phyloP scores from a whole-genome alignment of 306 rosid genomes.

The Acmispon strigosus region DNA sequence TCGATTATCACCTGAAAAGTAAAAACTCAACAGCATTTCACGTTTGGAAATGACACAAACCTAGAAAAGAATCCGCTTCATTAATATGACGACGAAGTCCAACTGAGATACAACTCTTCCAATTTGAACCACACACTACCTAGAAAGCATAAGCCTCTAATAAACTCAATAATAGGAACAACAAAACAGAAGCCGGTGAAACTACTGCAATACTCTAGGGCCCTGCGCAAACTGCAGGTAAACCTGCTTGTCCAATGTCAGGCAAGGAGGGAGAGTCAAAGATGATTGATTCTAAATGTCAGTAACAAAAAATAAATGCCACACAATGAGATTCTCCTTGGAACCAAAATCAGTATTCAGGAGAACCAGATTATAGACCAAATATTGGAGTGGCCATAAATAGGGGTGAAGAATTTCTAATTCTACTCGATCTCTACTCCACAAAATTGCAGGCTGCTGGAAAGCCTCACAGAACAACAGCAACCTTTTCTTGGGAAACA shows the following conservation, averaged over 20 bases:
- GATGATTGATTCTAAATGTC: conserved; percentile 42
- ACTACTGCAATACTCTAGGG: conserved; percentile 32
- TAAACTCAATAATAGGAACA: conserved; percentile 32
- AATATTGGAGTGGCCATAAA: conserved; percentile 26
- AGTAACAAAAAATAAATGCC: conserved; percentile 46
- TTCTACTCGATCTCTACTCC: conserved; percentile 51
- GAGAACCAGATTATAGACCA: conserved; percentile 39
- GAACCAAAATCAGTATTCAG: conserved; percentile 13
- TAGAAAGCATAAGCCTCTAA: conserved; percentile 31
- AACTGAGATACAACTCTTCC: conserved; percentile 50
- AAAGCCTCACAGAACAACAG: conserved; percentile 67
- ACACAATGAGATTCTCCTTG: conserved; percentile 35
- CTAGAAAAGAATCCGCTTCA: conserved; percentile 35
- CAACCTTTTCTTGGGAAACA: conserved; percentile 90
- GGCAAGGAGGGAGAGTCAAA: conserved; percentile 38
- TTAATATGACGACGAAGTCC: conserved; percentile 37
- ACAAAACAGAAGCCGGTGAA: conserved; percentile 42
- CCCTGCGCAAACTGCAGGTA: conserved; percentile 43
- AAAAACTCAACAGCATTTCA: no score
- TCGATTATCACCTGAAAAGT: no score
- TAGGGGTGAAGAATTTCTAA: conserved; percentile 25
- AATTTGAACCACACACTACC: conserved; percentile 45
- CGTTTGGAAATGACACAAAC: not conserved
- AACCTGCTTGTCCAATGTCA: conserved; percentile 33
- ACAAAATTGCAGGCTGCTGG: conserved; percentile 59